Percentiles rank a stretch among this genome's conserved stretches.
These are phyloP conservation scores for Starmerella floris DNA, from an alignment of 805 yeast genomes.

Conservation along the genomic window DNA sequence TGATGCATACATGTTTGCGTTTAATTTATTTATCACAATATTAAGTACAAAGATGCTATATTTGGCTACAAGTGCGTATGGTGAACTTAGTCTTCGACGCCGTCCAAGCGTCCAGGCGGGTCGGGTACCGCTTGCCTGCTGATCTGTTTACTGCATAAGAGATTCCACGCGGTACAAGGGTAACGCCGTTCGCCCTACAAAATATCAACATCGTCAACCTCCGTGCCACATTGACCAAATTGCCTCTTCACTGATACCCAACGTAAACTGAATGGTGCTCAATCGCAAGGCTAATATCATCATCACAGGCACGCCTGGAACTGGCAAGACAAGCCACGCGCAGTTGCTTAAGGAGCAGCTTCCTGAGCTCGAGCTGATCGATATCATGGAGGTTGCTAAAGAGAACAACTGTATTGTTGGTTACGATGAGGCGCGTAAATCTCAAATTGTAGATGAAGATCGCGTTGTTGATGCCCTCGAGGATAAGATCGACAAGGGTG, in stretches of 20 bases:
- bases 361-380: conserved; percentile 40
- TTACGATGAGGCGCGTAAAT: conserved; percentile 71
- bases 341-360: conserved; percentile 42
- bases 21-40: background rate
- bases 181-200: no score
- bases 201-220: no score
- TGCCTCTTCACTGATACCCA: no score
- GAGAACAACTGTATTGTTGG: conserved; percentile 66
- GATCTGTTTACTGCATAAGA: no score
- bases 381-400: conserved; percentile 72
- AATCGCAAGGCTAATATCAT: conserved; percentile 49
- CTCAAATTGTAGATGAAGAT: conserved; percentile 87
- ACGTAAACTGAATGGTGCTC: conserved; percentile 22
- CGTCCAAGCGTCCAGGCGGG: no score
- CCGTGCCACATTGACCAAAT: no score
- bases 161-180: no score
- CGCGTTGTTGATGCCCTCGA: conserved; percentile 69
- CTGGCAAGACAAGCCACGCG: conserved; percentile 74
- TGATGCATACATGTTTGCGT: background rate
- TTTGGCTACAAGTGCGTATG: no score
- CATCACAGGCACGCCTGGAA: conserved; percentile 90
- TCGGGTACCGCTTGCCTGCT: no score
- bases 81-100: no score
- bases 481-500: conserved; percentile 69
- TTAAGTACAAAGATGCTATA: no score